Evolutionary conservation across 306 rosid genomes (phyloP).

Genomic region (Quercus alba): DNA sequence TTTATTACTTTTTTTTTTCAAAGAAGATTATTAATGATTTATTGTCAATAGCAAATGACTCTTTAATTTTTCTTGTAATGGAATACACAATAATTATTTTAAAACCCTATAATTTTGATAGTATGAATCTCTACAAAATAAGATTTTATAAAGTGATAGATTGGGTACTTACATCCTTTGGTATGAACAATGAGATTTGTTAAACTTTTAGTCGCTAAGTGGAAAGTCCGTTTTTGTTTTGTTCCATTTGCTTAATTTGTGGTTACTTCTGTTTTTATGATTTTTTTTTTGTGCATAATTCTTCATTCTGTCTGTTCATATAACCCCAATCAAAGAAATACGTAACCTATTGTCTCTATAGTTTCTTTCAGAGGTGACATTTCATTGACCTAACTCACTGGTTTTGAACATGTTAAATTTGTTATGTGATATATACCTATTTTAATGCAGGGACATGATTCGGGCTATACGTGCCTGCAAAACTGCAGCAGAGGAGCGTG

Average conservation of each 20-base stretch:
- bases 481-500: constrained; percentile 99
- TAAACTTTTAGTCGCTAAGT: neutral
- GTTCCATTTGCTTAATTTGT: neutral
- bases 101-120: no score
- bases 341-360: neutral
- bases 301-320: constrained; percentile 12
- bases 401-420: neutral
- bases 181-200: neutral
- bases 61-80: no score
- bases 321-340: constrained; percentile 7
- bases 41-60: no score
- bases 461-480: constrained; percentile 97
- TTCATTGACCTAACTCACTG: neutral
- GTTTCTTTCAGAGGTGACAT: constrained; percentile 11
- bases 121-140: no score
- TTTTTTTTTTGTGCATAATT: neutral
- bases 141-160: neutral
- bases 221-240: neutral
- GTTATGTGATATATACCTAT: constrained; percentile 15
- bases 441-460: constrained; percentile 86
- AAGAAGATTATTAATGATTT: no score
- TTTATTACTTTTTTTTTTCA: no score
- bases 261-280: neutral
- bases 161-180: neutral
- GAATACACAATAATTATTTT: no score